Evolutionary conservation across 768 basidiomycete genomes (phyloP).

Genomic region (Kondoa malvinella): DNA sequence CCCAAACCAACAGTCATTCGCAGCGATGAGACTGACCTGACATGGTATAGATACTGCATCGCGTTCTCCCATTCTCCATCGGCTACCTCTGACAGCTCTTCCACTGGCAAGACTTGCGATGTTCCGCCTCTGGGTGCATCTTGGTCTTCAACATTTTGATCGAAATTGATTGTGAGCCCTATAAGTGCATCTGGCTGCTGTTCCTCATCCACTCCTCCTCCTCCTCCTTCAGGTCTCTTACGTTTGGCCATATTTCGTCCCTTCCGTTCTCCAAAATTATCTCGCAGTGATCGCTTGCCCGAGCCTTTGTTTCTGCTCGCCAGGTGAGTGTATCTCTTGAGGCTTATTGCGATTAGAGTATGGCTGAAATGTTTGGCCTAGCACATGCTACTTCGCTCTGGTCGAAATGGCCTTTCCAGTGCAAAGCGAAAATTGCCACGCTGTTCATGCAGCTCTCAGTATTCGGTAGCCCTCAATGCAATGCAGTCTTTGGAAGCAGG

Average conservation of each 20-base stretch:
- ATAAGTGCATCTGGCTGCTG: constrained; percentile 1
- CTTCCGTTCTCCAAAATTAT: too few relatives aligned
- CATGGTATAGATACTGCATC: constrained; percentile 1
- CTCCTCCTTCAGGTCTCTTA: background rate
- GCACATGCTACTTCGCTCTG: background rate
- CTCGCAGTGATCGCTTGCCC: too few relatives aligned
- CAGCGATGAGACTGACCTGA: constrained; percentile 5
- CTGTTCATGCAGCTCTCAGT: background rate
- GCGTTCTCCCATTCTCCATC: background rate
- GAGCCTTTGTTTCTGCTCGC: too few relatives aligned
- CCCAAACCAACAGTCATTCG: background rate
- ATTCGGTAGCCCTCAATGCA: background rate
- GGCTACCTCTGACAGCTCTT: background rate
- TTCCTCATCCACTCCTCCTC: background rate
- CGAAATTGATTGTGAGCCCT: background rate
- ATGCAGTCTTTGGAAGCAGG: background rate
- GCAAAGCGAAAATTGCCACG: background rate
- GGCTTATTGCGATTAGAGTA: too few relatives aligned
- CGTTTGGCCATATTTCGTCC: background rate
- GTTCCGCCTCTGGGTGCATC: background rate
- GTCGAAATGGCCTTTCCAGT: background rate
- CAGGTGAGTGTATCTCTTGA: too few relatives aligned
- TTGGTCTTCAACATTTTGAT: background rate
- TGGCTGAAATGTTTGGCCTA: background rate
- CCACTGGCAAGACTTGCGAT: constrained; percentile 7